Evolutionary conservation across 1,284 basidiomycete species (phyloP).

Genomic region (Chiua sp.): DNA sequence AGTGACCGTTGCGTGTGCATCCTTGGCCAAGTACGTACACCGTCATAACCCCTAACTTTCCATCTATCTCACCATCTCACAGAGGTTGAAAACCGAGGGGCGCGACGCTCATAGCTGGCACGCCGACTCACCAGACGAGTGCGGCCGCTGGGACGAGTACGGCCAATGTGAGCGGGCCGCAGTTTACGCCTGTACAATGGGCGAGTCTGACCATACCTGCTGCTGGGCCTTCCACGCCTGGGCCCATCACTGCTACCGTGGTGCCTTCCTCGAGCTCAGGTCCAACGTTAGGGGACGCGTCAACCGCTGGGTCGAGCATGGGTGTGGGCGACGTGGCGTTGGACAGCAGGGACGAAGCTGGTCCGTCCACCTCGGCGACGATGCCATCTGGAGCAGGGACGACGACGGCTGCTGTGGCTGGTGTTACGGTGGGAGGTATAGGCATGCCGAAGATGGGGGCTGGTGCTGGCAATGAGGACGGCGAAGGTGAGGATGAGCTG

Average conservation of each 20-base stretch:
- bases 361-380: conserved; percentile 13
- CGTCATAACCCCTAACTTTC: not conserved
- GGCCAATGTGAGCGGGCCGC: conserved; percentile 9
- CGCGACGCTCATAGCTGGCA: conserved; percentile 34
- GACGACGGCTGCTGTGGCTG: not conserved
- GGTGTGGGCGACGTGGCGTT: conserved; percentile 10
- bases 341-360: conserved; percentile 27
- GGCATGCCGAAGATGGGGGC: conserved; percentile 24
- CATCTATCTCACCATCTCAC: not conserved
- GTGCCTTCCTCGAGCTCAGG: conserved; percentile 7
- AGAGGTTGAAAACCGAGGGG: conserved; percentile 68
- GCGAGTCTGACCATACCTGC: conserved; percentile 28
- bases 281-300: conserved; percentile 9
- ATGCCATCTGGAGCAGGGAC: conserved; percentile 1
- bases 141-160: conserved; percentile 1
- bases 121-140: conserved; percentile 19
- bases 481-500: conserved; percentile 75
- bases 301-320: conserved; percentile 2
- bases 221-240: conserved; percentile 15
- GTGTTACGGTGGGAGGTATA: not conserved
- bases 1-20: conserved; percentile 68
- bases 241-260: conserved; percentile 22
- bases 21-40: conserved; percentile 66
- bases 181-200: conserved; percentile 51
- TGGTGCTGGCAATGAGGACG: conserved; percentile 41